Conservation (phyloP, 75 land plant species). For the Selaginella moellendorffii region DNA sequence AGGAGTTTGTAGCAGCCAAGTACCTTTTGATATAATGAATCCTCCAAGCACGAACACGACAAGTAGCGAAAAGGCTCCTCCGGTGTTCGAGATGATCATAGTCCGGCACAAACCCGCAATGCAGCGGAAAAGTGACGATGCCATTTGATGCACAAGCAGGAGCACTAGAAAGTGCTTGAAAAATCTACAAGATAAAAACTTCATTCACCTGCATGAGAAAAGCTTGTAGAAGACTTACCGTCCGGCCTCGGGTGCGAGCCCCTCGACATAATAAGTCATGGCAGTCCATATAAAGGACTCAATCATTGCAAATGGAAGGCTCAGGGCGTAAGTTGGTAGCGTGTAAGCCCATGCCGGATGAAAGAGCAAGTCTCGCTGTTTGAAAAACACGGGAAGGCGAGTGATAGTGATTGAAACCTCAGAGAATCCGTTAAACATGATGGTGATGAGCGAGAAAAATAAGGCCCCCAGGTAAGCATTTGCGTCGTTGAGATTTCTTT, state of each 20-base stretch:
- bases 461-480: conserved; percentile 36
- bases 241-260: conserved; percentile 39
- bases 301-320: conserved; percentile 41
- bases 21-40: conserved; percentile 30
- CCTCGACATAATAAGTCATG: conserved; percentile 50
- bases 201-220: neutral
- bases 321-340: conserved; percentile 33
- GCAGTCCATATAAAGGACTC: conserved; percentile 39
- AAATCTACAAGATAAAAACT: conserved; percentile 9
- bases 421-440: conserved; percentile 41
- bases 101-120: conserved; percentile 21
- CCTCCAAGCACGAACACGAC: conserved; percentile 27
- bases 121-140: conserved; percentile 12
- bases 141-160: conserved; percentile 17
- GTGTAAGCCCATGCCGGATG: conserved; percentile 73
- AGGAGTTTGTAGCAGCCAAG: too few relatives aligned
- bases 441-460: conserved; percentile 30
- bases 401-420: conserved; percentile 38
- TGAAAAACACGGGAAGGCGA: conserved; percentile 48
- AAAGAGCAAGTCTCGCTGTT: conserved; percentile 43
- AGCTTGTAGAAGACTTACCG: conserved; percentile 21
- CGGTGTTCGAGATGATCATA: conserved; percentile 18
- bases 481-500: conserved; percentile 26
- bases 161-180: conserved; percentile 18
- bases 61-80: conserved; percentile 17